phyloP scores from a whole-genome alignment of 2,329 filamentous ascomycete species.

The Rhynchosporium secalis region DNA sequence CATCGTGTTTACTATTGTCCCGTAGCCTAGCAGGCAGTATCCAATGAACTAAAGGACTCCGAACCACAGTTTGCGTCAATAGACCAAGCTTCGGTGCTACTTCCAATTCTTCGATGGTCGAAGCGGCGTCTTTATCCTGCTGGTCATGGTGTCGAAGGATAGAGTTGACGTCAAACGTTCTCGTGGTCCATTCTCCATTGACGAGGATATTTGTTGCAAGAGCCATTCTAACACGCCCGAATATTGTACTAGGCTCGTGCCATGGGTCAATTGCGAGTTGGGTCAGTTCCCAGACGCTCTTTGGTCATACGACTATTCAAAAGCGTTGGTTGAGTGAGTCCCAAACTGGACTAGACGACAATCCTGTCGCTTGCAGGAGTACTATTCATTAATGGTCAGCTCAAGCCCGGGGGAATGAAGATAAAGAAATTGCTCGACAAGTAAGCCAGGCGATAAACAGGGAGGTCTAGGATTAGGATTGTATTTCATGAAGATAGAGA shows the following conservation, averaged over 20 bases:
- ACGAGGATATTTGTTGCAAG: conserved; percentile 38
- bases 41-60: conserved; percentile 72
- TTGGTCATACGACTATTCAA: background rate
- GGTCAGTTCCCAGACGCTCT: background rate
- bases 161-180: conserved; percentile 44
- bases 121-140: conserved; percentile 39
- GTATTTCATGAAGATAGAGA: background rate
- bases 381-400: too few relatives aligned
- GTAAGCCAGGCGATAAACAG: too few relatives aligned
- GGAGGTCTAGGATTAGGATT: background rate
- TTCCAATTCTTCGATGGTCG: conserved; percentile 36
- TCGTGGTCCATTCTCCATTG: conserved; percentile 41
- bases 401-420: too few relatives aligned
- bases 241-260: conserved; percentile 10
- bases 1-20: conserved; percentile 69
- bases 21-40: conserved; percentile 80
- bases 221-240: conserved; percentile 30
- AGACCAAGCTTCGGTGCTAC: conserved; percentile 63
- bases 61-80: conserved; percentile 74
- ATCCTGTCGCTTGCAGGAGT: background rate
- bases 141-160: conserved; percentile 43
- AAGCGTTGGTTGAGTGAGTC: background rate
- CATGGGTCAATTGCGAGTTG: conserved; percentile 9
- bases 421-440: too few relatives aligned
- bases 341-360: background rate